Base-by-base conservation (phyloP, 1,284 basidiomycete species). In the Lignosus rhinocerotis region DNA sequence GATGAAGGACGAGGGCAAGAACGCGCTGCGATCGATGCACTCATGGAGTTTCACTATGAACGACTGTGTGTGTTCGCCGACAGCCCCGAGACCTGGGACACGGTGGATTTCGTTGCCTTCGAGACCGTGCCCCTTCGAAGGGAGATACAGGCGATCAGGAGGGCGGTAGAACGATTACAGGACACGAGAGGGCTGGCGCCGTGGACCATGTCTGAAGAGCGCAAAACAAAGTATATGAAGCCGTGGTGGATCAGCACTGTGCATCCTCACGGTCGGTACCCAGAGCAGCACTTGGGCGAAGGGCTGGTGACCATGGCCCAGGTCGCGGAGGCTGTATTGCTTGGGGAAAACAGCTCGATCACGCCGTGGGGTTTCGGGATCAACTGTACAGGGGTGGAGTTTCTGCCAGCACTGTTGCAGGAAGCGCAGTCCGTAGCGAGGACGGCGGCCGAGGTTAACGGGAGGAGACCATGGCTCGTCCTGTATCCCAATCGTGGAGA, bases 201-300 rank as follows among this genome's bases (percentile, higher is more conserved):
- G 11, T 10, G 10, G 25, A 41, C 10, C 14, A 21, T 14, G 2
- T 4, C 43, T 36, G 25, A 10, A 11, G 53, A 53, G n/a, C 52
- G 62, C 9, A 19, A n/a, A 2, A 25, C 12, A 7, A 19, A 21
- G 30, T 2, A 3, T 53, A 64, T 68, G 55, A 90, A 90, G 69
- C 80, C 80, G 36, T 93, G 89, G 85, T 93, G 90, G 89, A 83
- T 93, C 55, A 83, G 80, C 50, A 84, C 81, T n/a, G 84, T 91
- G 2, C 89, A 85, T 67, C 86, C 88, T 0, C 70, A 76, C 16
- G 88, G 82, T 5, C 63, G 64, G 36, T 83, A 73, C 60, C 81
- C 83, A 7, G 80, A 86, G 73, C 58, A 43, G 19, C 55, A 55
- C 36, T 65, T 67, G 6, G 69, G 62, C 30, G 73, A 69, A 10